Evolutionary conservation across 2,329 filamentous ascomycete genomes (phyloP).

Genomic region (Xylaria sp.): DNA sequence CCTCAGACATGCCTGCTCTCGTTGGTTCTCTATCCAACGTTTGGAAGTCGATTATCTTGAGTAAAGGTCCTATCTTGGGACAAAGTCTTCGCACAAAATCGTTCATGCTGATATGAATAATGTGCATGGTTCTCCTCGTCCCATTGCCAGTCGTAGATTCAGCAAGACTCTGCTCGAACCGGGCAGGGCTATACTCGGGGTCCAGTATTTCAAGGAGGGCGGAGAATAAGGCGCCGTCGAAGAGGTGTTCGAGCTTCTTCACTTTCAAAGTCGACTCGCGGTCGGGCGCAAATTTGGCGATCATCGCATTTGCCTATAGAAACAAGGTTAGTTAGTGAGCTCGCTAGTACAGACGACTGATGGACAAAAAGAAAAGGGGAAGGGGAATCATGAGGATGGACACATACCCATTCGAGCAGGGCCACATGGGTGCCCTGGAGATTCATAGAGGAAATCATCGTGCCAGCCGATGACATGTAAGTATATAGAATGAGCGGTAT

Average conservation of each 20-base stretch:
- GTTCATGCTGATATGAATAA: slow-evolving; percentile 64
- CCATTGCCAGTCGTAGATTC: slow-evolving; percentile 59
- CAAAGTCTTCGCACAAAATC: slow-evolving; percentile 66
- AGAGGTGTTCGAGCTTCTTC: slow-evolving; percentile 62
- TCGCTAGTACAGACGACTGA: slow-evolving; percentile 45
- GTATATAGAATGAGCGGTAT: background rate
- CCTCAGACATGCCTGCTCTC: slow-evolving; percentile 61
- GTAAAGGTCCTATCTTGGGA: slow-evolving; percentile 61
- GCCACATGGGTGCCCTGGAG: slow-evolving; percentile 40
- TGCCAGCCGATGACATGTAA: slow-evolving; percentile 29
- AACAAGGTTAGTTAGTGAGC: slow-evolving; percentile 26
- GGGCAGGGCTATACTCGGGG: slow-evolving; percentile 63
- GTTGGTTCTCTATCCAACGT: slow-evolving; percentile 67
- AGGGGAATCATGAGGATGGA: slow-evolving; percentile 29
- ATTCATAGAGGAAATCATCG: slow-evolving; percentile 45
- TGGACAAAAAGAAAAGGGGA: slow-evolving; percentile 40
- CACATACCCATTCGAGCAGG: slow-evolving; percentile 47
- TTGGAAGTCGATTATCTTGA: slow-evolving; percentile 66
- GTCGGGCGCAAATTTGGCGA: slow-evolving; percentile 40
- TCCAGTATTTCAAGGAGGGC: slow-evolving; percentile 68
- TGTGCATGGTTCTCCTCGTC: slow-evolving; percentile 60
- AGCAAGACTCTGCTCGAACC: slow-evolving; percentile 59
- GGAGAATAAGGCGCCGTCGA: slow-evolving; percentile 65
- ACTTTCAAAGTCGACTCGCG: slow-evolving; percentile 56
- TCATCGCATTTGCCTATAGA: slow-evolving; percentile 46